Evolutionary conservation across 2,329 filamentous ascomycete genomes (phyloP).

Genomic region (Xylaria hypoxylon): DNA sequence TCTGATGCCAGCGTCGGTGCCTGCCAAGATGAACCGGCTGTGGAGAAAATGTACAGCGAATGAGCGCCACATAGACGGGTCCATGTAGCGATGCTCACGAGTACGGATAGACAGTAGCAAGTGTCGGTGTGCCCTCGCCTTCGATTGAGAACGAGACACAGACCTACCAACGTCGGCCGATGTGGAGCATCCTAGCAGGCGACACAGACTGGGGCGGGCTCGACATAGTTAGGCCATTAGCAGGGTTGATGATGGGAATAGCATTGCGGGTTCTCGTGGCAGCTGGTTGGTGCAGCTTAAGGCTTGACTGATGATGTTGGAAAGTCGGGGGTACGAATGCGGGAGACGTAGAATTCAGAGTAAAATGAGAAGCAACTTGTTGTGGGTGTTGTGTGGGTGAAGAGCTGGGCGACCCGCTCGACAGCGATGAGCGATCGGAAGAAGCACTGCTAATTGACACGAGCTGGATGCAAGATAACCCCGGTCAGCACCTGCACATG

Average conservation of each 20-base stretch:
- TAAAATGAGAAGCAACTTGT: constrained; percentile 81
- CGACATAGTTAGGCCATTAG: constrained; percentile 86
- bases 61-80: constrained; percentile 49
- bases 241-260: constrained; percentile 97
- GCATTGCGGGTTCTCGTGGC: constrained; percentile 92
- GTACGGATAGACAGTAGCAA: constrained; percentile 51
- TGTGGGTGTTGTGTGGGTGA: constrained; percentile 91
- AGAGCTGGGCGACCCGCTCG: constrained; percentile 91
- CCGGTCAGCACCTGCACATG: constrained; percentile 29
- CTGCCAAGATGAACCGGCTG: constrained; percentile 64
- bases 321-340: constrained; percentile 74
- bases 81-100: constrained; percentile 41
- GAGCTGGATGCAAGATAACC: constrained; percentile 67
- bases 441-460: constrained; percentile 89
- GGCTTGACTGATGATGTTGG: constrained; percentile 71
- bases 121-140: constrained; percentile 50
- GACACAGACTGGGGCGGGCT: constrained; percentile 84
- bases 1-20: constrained; percentile 59
- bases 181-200: constrained; percentile 70
- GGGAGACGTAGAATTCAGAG: constrained; percentile 75
- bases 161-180: constrained; percentile 67
- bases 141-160: constrained; percentile 52
- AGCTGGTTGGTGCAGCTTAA: constrained; percentile 91
- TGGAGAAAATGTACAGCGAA: constrained; percentile 52
- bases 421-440: constrained; percentile 93